Percentiles rank a stretch among this genome's conserved stretches.
These are phyloP conservation scores for Rhododendron henanense DNA, from an alignment of 148 eudicot genomes.

Conservation along the genomic window DNA sequence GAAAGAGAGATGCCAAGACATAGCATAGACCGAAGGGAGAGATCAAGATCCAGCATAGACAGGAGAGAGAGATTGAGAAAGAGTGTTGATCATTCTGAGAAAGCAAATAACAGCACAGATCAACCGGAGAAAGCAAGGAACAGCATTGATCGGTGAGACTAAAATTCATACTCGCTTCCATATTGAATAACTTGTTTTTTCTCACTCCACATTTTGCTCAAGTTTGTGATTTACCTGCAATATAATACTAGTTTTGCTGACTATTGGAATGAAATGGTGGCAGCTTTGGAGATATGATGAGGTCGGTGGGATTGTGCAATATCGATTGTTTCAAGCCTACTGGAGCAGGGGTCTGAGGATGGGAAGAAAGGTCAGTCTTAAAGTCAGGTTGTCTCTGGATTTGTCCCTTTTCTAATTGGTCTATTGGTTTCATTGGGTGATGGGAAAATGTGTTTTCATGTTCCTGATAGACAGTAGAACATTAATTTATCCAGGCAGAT, in stretches of 20 bases:
- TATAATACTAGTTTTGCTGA: conserved; percentile 9
- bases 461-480: conserved; percentile 16
- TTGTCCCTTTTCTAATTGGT: conserved; percentile 12
- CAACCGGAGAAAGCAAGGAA: conserved; percentile 79
- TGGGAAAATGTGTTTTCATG: conserved; percentile 17
- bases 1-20: conserved; percentile 62
- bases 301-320: conserved; percentile 74
- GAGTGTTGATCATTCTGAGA: conserved; percentile 54
- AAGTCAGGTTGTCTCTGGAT: conserved; percentile 14
- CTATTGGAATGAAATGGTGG: conserved; percentile 23
- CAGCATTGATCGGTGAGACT: conserved; percentile 78
- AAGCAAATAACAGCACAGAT: conserved; percentile 39
- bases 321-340: conserved; percentile 81
- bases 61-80: conserved; percentile 48
- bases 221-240: background rate
- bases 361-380: conserved; percentile 13
- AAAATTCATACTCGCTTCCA: background rate
- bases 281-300: conserved; percentile 86
- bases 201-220: background rate
- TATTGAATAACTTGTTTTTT: background rate
- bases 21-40: conserved; percentile 49
- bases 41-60: conserved; percentile 52
- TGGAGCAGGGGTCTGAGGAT: conserved; percentile 30
- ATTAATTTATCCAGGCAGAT: conserved; percentile 29
- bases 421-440: conserved; percentile 21